Base-by-base conservation (phyloP, 75 land plant genomes). In the Azolla pinnata region DNA sequence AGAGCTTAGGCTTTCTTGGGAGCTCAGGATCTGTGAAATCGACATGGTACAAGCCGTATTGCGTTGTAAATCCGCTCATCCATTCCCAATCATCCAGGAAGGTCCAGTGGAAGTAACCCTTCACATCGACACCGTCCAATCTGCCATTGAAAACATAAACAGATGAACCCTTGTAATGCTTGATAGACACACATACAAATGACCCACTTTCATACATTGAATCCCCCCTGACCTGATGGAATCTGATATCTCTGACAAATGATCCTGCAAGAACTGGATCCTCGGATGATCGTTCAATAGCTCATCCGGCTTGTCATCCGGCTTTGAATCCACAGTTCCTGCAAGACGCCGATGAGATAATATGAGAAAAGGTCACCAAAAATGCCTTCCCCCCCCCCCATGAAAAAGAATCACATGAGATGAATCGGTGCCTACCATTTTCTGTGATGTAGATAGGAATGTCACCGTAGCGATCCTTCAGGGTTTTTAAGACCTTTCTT, bases 41-140 rank as follows among this genome's bases (percentile, higher is more conserved):
- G 10, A 78, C 58, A 29, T 47, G 31, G 33, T 62, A 68, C 23
- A 78, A 45, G 9, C 80, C 80, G 48, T 44, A 78, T 9, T 56
- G 57, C n/a, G 63, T 28, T 0, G 54, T 32, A 32, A 56, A 68
- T 7, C 76, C 76, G 8, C 34, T 63, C 0, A 53, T 51, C 76
- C 73, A 73, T 33, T 73, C 76, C 32, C 62, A 73, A 46, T 68
- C 53, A 33, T 68, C 75, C 57, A 68, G 21, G n/a, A 68, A 59
- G 16, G 75, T 31, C 72, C 72, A 73, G 0, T 25, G 38, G 31
- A 62, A 62, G 31, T 62, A 73, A 0, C 75, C 79, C 0, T 60
- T 31, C 25, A 76, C 69, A 33, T 72, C 42, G 2, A 54, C 53
- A 0, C 70, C 76, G 30, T 65, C 68, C 30, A 56, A 55, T 28